These are phyloP conservation scores for Globisporangium ultimum DNA, from an alignment of 352 stramenopile genomes.

Conservation along the genomic window DNA sequence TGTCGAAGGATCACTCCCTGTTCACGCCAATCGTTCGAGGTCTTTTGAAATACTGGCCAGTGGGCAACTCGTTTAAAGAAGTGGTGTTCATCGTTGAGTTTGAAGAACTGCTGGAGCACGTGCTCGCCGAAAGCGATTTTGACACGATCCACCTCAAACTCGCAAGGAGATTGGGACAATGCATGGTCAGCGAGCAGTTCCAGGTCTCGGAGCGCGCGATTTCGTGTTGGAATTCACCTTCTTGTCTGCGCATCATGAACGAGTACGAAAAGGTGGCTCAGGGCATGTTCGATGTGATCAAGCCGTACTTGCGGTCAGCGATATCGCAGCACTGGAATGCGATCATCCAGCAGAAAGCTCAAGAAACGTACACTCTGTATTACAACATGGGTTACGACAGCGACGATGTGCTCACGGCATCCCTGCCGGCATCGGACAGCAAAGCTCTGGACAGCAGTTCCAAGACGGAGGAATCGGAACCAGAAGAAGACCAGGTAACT, in stretches of 20 bases:
- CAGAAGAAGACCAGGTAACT: slow-evolving; percentile 31
- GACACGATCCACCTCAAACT: slow-evolving; percentile 57
- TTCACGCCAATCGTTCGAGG: slow-evolving; percentile 79
- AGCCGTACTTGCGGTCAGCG: slow-evolving; percentile 56
- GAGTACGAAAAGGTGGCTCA: slow-evolving; percentile 86
- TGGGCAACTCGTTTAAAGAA: slow-evolving; percentile 87
- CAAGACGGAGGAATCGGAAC: slow-evolving; percentile 57
- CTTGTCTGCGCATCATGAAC: slow-evolving; percentile 87
- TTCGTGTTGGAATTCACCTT: slow-evolving; percentile 75
- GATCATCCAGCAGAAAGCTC: slow-evolving; percentile 82
- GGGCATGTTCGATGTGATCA: slow-evolving; percentile 82
- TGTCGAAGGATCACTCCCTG: slow-evolving; percentile 85
- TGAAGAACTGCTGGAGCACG: slow-evolving; percentile 87
- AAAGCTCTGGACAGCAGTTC: slow-evolving; percentile 47
- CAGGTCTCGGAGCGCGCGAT: slow-evolving; percentile 83
- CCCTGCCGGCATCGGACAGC: slow-evolving; percentile 15
- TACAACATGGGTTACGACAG: slow-evolving; percentile 90
- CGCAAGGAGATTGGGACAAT: slow-evolving; percentile 61
- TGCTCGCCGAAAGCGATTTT: slow-evolving; percentile 76
- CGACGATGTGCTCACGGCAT: slow-evolving; percentile 39
- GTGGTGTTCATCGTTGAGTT: slow-evolving; percentile 89
- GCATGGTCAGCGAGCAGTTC: slow-evolving; percentile 82
- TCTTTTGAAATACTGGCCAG: slow-evolving; percentile 82
- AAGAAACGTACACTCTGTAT: slow-evolving; percentile 85
- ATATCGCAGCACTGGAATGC: slow-evolving; percentile 73